A percentile compares a stretch with the other conserved stretches of the same genome.
Conservation (phyloP, 140 eudicot species). For the Erigeron philadelphicus region DNA sequence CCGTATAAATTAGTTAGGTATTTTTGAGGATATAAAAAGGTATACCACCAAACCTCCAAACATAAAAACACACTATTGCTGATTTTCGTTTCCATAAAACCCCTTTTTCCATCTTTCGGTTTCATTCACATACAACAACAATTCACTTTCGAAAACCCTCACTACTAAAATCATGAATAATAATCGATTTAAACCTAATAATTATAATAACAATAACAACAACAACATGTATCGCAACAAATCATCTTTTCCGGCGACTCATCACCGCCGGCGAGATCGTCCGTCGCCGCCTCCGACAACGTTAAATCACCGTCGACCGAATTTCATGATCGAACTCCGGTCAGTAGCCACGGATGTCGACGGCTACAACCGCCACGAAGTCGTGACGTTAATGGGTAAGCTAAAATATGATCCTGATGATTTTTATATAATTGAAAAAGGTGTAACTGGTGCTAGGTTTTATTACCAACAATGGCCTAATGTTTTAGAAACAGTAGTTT, state of each 20-base stretch:
- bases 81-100: background rate
- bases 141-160: too few species aligned
- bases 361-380: constrained; percentile 18
- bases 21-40: too few species aligned
- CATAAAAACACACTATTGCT: background rate
- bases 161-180: too few species aligned
- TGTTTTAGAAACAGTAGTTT: constrained; percentile 41
- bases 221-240: constrained; percentile 19
- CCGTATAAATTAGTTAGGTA: too few species aligned
- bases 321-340: constrained; percentile 53
- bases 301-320: constrained; percentile 27
- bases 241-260: constrained; percentile 10
- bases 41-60: too few species aligned
- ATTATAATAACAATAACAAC: constrained; percentile 8
- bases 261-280: constrained; percentile 32
- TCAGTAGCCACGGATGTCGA: constrained; percentile 9
- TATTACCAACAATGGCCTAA: constrained; percentile 54
- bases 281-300: constrained; percentile 20
- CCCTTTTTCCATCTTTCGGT: background rate
- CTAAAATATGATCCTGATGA: constrained; percentile 35
- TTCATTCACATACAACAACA: too few species aligned
- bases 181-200: background rate
- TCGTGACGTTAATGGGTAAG: constrained; percentile 32
- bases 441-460: constrained; percentile 32
- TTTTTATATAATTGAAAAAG: constrained; percentile 5